phyloP scores from a whole-genome alignment of 768 basidiomycete species.

The Termitomyces sp. region DNA sequence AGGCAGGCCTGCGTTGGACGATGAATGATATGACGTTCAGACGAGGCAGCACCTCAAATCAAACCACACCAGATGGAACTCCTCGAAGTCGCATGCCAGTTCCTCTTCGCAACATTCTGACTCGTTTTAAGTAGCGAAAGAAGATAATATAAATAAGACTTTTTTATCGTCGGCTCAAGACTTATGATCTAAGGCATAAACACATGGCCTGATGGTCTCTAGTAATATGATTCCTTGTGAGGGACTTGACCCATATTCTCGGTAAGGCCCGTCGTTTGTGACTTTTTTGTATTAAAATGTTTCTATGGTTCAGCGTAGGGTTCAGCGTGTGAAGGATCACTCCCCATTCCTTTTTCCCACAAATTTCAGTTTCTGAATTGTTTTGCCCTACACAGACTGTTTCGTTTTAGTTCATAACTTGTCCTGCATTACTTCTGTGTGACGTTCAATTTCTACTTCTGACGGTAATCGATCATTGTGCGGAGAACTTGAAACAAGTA shows the following conservation, averaged over 20 bases:
- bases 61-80: constrained; percentile 13
- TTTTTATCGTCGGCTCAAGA: no score
- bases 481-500: constrained; percentile 3
- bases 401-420: neutral
- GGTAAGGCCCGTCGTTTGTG: no score
- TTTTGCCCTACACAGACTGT: neutral
- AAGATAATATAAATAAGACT: neutral
- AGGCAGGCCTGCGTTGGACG: constrained; percentile 25
- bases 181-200: neutral
- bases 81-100: constrained; percentile 43
- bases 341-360: no score
- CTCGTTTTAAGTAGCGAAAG: constrained; percentile 36
- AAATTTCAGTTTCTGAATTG: no score
- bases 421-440: neutral
- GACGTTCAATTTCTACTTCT: constrained; percentile 16
- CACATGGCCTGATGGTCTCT: neutral
- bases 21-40: constrained; percentile 32
- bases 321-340: no score
- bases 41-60: constrained; percentile 22
- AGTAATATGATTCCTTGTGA: constrained; percentile 27
- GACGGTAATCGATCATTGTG: neutral
- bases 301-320: no score
- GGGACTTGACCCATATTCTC: no score
- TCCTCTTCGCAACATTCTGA: constrained; percentile 44
- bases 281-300: no score